phyloP scores from a whole-genome alignment of 2,329 filamentous ascomycete genomes.

The Alternaria sp. region DNA sequence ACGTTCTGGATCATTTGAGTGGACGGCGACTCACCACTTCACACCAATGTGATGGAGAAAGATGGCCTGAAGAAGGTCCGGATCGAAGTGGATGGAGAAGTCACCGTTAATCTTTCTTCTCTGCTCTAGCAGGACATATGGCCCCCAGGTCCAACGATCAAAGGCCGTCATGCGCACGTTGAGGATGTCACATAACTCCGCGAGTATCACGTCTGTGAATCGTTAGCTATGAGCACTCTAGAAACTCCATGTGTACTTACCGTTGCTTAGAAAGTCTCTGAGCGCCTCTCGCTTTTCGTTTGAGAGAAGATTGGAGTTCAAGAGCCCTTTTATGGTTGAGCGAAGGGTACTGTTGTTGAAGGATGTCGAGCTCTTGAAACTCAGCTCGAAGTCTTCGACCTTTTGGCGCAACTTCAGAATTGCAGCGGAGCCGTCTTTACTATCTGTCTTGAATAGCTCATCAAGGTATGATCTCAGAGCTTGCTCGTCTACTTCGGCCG shows the following conservation, averaged over 20 bases:
- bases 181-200: conserved; percentile 43
- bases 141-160: conserved; percentile 41
- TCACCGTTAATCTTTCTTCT: conserved; percentile 39
- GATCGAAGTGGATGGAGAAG: conserved; percentile 42
- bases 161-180: conserved; percentile 42
- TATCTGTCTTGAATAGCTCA: conserved; percentile 29
- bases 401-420: conserved; percentile 29
- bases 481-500: conserved; percentile 31
- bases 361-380: conserved; percentile 24
- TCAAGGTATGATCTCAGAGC: conserved; percentile 36
- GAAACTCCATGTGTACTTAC: neutral
- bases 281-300: conserved; percentile 47
- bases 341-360: conserved; percentile 49
- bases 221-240: neutral
- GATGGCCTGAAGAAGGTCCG: conserved; percentile 44
- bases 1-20: neutral
- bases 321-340: conserved; percentile 55
- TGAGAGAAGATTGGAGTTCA: conserved; percentile 56
- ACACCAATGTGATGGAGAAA: conserved; percentile 46
- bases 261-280: conserved; percentile 44
- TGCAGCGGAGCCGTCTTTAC: conserved; percentile 25
- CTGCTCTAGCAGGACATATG: conserved; percentile 39
- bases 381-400: conserved; percentile 32
- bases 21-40: conserved; percentile 23
- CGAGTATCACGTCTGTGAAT: conserved; percentile 33